Base-by-base conservation (phyloP, 2,329 filamentous ascomycete species). In the Fusarium oxysporum region DNA sequence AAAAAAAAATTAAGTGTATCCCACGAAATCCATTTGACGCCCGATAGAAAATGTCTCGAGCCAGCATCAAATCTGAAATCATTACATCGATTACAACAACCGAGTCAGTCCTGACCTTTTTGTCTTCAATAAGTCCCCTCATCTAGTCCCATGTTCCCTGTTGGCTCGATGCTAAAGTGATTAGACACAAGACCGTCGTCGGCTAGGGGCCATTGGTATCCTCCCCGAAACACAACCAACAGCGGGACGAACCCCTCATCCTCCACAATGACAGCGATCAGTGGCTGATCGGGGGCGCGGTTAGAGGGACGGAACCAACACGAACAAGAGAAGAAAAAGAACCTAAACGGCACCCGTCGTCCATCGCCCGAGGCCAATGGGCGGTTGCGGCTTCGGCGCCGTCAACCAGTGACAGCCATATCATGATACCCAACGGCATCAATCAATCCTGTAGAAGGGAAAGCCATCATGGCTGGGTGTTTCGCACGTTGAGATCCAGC, bases 211-310 rank as follows among this genome's bases (percentile, higher is more conserved):
- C 57, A 77, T 68, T 70, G 61, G 67, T 63, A 72, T 62, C 48
- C 43, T 59, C 64, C 68, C 72, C 76, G 72, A 78, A 77, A 78
- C 76, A 73, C 66, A 74, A 68, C 72, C 70, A 65, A 66, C 68
- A 63, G 68, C 65, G 63, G 68, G 65, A 65, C 57, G 54, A 47
- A 35, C 51, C 68, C 73, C 68, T 63, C 61, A 50, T 64, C 64
- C 70, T 71, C 71, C 71, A 65, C 62, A 73, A 25, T 61, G 58
- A 58, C 62, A 71, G 58, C 58, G 58, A 73, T 73, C 58, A 58
- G 35, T 64, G 60, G 71, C 62, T 72, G 61, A 70, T 56, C 61
- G 61, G 54, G 40, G 44, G 71, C 57, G 71, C 51, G 63, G 68
- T 69, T 76, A 65, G 70, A 71, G 63, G 40, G 55, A 50, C 38